phyloP scores from a whole-genome alignment of 2,329 filamentous ascomycete species.

The Penicillium sp. region DNA sequence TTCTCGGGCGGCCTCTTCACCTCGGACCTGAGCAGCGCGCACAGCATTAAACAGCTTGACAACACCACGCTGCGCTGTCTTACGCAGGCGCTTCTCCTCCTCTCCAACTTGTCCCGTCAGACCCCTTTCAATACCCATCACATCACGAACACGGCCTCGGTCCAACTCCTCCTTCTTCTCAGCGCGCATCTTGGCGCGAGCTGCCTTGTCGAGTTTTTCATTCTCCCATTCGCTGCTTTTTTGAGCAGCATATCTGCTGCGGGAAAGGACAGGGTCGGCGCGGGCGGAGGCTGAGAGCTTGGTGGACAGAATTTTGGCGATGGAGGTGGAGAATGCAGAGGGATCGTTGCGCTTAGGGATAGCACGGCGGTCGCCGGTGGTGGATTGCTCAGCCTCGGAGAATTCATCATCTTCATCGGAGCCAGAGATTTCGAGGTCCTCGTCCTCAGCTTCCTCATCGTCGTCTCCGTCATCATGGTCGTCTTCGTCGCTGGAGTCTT shows the following conservation, averaged over 20 bases:
- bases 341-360: constrained; percentile 84
- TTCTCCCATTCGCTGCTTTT: constrained; percentile 73
- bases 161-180: constrained; percentile 79
- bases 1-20: constrained; percentile 69
- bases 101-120: constrained; percentile 60
- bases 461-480: constrained; percentile 36
- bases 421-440: constrained; percentile 45
- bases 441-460: constrained; percentile 32
- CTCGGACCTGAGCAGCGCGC: constrained; percentile 86
- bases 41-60: constrained; percentile 97
- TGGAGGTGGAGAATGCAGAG: constrained; percentile 84
- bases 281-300: constrained; percentile 83
- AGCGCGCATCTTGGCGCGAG: constrained; percentile 73
- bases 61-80: constrained; percentile 90
- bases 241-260: constrained; percentile 73
- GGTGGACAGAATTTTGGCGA: constrained; percentile 87
- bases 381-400: constrained; percentile 44
- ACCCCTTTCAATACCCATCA: constrained; percentile 65
- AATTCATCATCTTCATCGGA: constrained; percentile 39
- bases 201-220: constrained; percentile 77
- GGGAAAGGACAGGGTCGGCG: constrained; percentile 85
- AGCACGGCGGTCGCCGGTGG: constrained; percentile 40
- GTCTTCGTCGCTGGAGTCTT: constrained; percentile 29
- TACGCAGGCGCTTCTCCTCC: constrained; percentile 76
- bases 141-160: constrained; percentile 85